A percentile compares a stretch with the other conserved stretches of the same genome.
Evolutionary conservation across 106 monocot genomes (phyloP).

Genomic region (Platanthera zijinensis): DNA sequence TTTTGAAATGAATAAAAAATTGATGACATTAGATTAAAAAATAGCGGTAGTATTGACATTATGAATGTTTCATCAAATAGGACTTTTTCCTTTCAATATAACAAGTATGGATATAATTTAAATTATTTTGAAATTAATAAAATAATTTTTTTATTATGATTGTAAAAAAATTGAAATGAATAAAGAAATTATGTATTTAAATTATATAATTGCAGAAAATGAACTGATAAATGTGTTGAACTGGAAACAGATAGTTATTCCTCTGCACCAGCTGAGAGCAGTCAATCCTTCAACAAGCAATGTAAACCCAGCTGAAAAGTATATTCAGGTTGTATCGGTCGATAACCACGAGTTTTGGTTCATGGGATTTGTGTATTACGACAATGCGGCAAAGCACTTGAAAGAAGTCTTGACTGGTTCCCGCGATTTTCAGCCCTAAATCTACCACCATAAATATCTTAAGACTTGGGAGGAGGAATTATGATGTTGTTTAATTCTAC

Average conservation of each 20-base stretch:
- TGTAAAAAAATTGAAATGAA: no score
- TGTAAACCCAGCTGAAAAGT: slow-evolving; percentile 63
- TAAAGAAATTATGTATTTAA: no score
- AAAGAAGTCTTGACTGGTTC: slow-evolving; percentile 32
- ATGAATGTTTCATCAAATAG: no score
- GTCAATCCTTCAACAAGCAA: slow-evolving; percentile 58
- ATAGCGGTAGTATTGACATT: no score
- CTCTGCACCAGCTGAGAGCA: slow-evolving; percentile 60
- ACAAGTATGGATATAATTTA: no score
- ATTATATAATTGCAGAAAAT: no score
- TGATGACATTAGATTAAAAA: no score
- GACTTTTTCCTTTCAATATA: no score
- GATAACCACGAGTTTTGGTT: slow-evolving; percentile 95
- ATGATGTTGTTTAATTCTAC: neutral
- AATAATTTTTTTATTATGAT: no score
- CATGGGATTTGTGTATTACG: slow-evolving; percentile 83
- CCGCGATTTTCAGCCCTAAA: slow-evolving; percentile 10
- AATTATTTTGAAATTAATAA: no score
- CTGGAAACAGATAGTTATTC: slow-evolving; percentile 58
- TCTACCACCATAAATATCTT: neutral
- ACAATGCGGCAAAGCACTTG: slow-evolving; percentile 50
- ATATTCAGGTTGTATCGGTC: slow-evolving; percentile 68
- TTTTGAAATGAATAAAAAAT: no score
- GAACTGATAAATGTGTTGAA: neutral
- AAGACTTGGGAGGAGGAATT: neutral